Base-by-base conservation (phyloP, 2,329 filamentous ascomycete species). In the Clarireedia paspali region DNA sequence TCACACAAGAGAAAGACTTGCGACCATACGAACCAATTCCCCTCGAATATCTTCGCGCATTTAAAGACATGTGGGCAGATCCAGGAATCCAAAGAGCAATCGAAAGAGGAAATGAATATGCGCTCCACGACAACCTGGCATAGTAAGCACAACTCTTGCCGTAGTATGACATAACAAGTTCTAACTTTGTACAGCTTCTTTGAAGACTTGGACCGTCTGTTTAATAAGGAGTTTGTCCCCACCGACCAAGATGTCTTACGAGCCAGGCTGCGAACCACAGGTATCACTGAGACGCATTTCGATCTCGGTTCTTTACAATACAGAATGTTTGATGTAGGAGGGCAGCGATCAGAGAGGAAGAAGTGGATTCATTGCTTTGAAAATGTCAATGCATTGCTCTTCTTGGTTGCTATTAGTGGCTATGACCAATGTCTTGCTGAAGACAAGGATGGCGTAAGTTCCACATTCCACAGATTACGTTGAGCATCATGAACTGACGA, bases 371-470 rank as follows among this genome's bases (percentile, higher is more conserved):
- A 89, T 66, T 87, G 86, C 65, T 89, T 89, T 65, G 85, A 89
- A 67, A 87, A 87, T 60, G 86, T 89, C 26, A 91, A 94, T 68
- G 91, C 89, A 64, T 78, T 97, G 53, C 77, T 97, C 42, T 97
- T 97, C 74, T 81, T 97, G 63, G 92, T 96, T 52, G 91, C 92
- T 48, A 91, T 97, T 65, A 96, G 91, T 62, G 92, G 92, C 58
- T 97, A 96, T 71, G 92, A 97, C 69, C 94, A 97, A 72, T 95
- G 91, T 67, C 76, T 97, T 49, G 90, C 96, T 3, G 92, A 97
- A 74, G 92, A 97, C 71, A 91, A 95, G 72, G 94, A 95, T 70
- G 91, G 91, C 61, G 91, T 95, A 78, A 75, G 89, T 77, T 49
- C 58, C 49, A 7, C 38, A 12, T 46, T 24, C 39, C 20, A 10